These are phyloP conservation scores for Diphasiastrum complanatum DNA, from an alignment of 83 land plant genomes.

Conservation along the genomic window DNA sequence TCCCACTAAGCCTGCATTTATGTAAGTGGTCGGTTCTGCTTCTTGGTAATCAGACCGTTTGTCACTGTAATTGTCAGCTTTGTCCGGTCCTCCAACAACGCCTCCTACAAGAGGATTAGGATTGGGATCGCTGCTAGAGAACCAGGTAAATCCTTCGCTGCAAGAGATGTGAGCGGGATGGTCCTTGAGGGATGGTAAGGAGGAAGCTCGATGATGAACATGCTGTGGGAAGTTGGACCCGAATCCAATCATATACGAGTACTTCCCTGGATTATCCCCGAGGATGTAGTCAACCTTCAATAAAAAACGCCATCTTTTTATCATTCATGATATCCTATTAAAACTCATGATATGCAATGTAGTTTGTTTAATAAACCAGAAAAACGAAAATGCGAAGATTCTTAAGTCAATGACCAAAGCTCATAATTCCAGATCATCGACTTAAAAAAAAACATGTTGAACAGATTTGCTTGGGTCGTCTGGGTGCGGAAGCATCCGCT, in stretches of 20 bases:
- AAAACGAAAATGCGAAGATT: neutral
- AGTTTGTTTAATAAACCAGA: neutral
- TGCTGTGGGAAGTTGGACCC: slow-evolving; percentile 8
- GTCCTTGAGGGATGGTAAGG: slow-evolving; percentile 1
- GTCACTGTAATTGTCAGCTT: neutral
- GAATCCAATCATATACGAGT: slow-evolving; percentile 12
- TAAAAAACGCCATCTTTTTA: neutral
- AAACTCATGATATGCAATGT: neutral
- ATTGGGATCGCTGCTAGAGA: neutral
- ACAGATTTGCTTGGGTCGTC: neutral
- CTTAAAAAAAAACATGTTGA: too few species aligned
- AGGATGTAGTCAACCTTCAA: slow-evolving; percentile 14
- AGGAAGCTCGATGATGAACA: slow-evolving; percentile 9
- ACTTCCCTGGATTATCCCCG: neutral
- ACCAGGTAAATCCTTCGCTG: slow-evolving; percentile 8
- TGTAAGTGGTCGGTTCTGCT: slow-evolving; percentile 12
- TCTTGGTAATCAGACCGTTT: neutral
- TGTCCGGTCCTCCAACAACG: slow-evolving; percentile 11
- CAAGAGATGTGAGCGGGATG: slow-evolving; percentile 1
- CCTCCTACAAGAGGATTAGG: slow-evolving; percentile 6
- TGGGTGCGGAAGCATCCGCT: neutral
- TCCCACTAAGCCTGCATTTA: too few species aligned
- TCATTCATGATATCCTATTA: neutral
- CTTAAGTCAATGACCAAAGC: too few species aligned
- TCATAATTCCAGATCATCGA: too few species aligned